Percentiles rank a stretch among this genome's conserved stretches.
Conservation (phyloP, 78 protist species). For the slime mould (Dictyostelium discoideum) region DNA sequence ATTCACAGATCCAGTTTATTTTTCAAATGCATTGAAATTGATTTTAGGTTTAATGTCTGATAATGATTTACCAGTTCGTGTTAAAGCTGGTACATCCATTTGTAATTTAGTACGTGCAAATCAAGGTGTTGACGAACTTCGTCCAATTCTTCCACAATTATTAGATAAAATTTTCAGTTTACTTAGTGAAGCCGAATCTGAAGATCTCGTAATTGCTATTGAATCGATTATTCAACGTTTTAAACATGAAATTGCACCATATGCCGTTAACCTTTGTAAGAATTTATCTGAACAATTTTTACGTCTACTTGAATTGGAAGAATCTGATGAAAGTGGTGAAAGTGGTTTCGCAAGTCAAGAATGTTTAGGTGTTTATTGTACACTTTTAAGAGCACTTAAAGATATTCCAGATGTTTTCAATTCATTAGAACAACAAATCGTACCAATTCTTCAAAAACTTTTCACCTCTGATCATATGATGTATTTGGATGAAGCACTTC, state of each 20-base stretch:
- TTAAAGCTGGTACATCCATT: slow-evolving; percentile 77
- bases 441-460: slow-evolving; percentile 23
- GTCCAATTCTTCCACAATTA: slow-evolving; percentile 71
- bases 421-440: slow-evolving; percentile 27
- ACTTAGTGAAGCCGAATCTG: slow-evolving; percentile 81
- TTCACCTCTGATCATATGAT: slow-evolving; percentile 2
- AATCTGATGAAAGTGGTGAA: not conserved
- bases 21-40: slow-evolving; percentile 26
- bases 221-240: slow-evolving; percentile 70
- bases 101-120: slow-evolving; percentile 55
- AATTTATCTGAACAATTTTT: slow-evolving; percentile 38
- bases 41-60: slow-evolving; percentile 52
- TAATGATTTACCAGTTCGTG: slow-evolving; percentile 83
- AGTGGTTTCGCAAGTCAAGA: slow-evolving; percentile 42
- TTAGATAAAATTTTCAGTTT: slow-evolving; percentile 77
- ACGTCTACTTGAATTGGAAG: slow-evolving; percentile 12
- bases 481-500: slow-evolving; percentile 63
- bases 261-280: slow-evolving; percentile 17
- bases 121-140: slow-evolving; percentile 47
- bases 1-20: slow-evolving; percentile 40
- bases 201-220: slow-evolving; percentile 76
- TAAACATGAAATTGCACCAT: slow-evolving; percentile 78
- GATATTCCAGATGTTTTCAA: slow-evolving; percentile 51
- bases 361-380: slow-evolving; percentile 23
- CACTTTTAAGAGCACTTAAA: slow-evolving; percentile 31